Percentiles rank a stretch among this genome's conserved stretches.
These are phyloP conservation scores for Tanacetum coccineum DNA, from an alignment of 129 eudicot genomes.

Conservation along the genomic window DNA sequence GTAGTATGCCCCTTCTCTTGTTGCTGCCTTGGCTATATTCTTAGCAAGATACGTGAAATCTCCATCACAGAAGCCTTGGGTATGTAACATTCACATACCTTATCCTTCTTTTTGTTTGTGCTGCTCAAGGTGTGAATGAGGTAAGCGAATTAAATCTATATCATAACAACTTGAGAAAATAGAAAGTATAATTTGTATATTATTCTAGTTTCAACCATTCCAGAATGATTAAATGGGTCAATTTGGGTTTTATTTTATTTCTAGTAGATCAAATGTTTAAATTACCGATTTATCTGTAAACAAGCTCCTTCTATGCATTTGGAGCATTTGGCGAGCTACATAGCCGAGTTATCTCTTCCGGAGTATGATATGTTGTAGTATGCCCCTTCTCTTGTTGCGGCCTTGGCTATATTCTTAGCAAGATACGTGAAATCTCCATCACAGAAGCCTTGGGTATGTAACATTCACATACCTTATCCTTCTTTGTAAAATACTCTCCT, in stretches of 20 bases:
- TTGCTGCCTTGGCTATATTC: constrained; percentile 88
- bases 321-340: constrained; percentile 79
- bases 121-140: constrained; percentile 77
- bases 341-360: constrained; percentile 75
- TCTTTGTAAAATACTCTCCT: background rate
- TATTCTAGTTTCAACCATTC: too few relatives aligned
- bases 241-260: background rate
- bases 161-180: too few relatives aligned
- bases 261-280: background rate
- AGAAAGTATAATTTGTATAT: too few relatives aligned
- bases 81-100: constrained; percentile 21
- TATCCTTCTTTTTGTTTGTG: constrained; percentile 57
- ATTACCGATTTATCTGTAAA: background rate
- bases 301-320: constrained; percentile 82
- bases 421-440: constrained; percentile 55
- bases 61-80: constrained; percentile 84
- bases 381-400: constrained; percentile 80
- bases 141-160: constrained; percentile 27
- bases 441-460: constrained; percentile 79
- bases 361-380: constrained; percentile 78
- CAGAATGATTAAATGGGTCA: too few relatives aligned
- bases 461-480: background rate
- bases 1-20: constrained; percentile 65
- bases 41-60: constrained; percentile 60
- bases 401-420: constrained; percentile 86